Conservation (phyloP, 352 stramenopile species). For the Peronospora belbahrii region DNA sequence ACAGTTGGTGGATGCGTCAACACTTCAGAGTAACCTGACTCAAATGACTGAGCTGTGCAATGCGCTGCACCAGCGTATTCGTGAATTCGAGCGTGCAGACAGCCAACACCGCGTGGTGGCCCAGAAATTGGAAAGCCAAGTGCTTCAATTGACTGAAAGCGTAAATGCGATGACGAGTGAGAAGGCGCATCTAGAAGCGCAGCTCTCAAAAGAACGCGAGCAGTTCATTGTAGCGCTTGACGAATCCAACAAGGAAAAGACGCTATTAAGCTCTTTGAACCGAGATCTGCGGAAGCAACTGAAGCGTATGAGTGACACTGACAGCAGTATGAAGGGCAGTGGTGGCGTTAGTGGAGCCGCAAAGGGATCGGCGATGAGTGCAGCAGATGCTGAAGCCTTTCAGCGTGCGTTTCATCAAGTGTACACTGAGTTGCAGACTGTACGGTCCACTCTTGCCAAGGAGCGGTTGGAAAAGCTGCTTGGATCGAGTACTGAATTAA, state of each 20-base stretch:
- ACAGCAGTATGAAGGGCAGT: constrained; percentile 14
- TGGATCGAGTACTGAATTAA: constrained; percentile 16
- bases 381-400: constrained; percentile 49
- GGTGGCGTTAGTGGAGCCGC: constrained; percentile 10
- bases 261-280: constrained; percentile 54
- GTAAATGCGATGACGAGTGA: constrained; percentile 27
- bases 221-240: constrained; percentile 68
- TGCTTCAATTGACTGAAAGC: constrained; percentile 45
- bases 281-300: constrained; percentile 76
- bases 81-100: constrained; percentile 64
- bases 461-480: constrained; percentile 51
- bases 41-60: constrained; percentile 66
- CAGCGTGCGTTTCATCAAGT: constrained; percentile 50
- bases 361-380: constrained; percentile 31
- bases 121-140: constrained; percentile 73
- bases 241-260: constrained; percentile 81
- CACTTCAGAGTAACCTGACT: constrained; percentile 45
- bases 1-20: constrained; percentile 55
- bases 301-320: constrained; percentile 54
- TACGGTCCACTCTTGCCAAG: constrained; percentile 45
- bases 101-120: constrained; percentile 72
- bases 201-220: constrained; percentile 60
- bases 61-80: constrained; percentile 51
- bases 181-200: constrained; percentile 42
- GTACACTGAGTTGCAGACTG: constrained; percentile 40